Evolutionary conservation across 768 basidiomycete genomes (phyloP).

Genomic region (Cyclocybe cylindracea): DNA sequence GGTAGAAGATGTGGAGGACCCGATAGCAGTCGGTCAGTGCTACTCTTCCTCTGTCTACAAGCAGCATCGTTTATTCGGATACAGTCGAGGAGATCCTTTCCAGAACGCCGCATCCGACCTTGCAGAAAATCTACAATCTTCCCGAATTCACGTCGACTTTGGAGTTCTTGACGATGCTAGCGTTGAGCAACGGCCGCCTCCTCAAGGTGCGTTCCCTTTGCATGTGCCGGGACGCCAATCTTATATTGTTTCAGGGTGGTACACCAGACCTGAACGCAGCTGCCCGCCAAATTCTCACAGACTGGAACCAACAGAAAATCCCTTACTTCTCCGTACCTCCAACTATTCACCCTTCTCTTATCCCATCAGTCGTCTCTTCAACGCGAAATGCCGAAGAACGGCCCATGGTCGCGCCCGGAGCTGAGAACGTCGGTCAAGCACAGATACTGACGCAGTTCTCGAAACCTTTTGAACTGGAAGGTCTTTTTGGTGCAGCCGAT

Average conservation of each 20-base stretch:
- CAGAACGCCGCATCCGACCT: slow-evolving; percentile 66
- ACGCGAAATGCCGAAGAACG: slow-evolving; percentile 25
- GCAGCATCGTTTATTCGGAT: not conserved
- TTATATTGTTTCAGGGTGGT: slow-evolving; percentile 63
- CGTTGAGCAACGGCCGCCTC: slow-evolving; percentile 79
- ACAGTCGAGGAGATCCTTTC: slow-evolving; percentile 85
- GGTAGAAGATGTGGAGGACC: slow-evolving; percentile 90
- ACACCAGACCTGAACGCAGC: slow-evolving; percentile 85
- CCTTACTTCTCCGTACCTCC: slow-evolving; percentile 87
- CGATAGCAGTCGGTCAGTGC: slow-evolving; percentile 78
- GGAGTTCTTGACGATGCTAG: slow-evolving; percentile 90
- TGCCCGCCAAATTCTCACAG: slow-evolving; percentile 78
- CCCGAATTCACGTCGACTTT: slow-evolving; percentile 71
- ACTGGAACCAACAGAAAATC: slow-evolving; percentile 98
- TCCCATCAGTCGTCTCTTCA: slow-evolving; percentile 47
- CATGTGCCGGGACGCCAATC: not conserved
- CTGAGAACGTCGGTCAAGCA: slow-evolving; percentile 79
- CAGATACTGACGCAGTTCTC: slow-evolving; percentile 73
- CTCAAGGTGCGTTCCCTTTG: slow-evolving; percentile 59
- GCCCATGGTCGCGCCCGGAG: slow-evolving; percentile 60
- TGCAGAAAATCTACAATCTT: slow-evolving; percentile 85
- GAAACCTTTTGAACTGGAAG: slow-evolving; percentile 79
- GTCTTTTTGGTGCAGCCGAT: slow-evolving; percentile 79
- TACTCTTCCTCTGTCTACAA: not conserved
- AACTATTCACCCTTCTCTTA: slow-evolving; percentile 70